Base-by-base conservation (phyloP, 768 basidiomycete species). In the Kwoniella sp. region DNA sequence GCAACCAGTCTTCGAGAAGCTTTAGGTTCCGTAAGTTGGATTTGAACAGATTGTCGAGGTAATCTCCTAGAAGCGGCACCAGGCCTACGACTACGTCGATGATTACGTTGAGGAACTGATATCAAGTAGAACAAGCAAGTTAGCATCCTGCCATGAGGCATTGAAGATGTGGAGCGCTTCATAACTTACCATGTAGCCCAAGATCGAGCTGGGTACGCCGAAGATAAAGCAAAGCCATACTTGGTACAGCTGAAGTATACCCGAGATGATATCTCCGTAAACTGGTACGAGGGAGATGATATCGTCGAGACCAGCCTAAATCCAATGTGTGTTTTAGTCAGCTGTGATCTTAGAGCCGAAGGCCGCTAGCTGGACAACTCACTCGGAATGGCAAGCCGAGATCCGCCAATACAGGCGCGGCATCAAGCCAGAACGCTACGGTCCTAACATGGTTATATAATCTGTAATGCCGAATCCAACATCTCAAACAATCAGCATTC, bases 21-120 rank as follows among this genome's bases (percentile, higher is more conserved):
- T 62, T 61, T 24, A 74, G 61, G 64, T 79, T 80, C 1, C 76
- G 68, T 2, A 80, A 64, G 49, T 80, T 80, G 19, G 78, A 73
- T 58, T 80, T 80, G 71, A 77, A 80, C 5, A 77, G 71, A 60
- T 78, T 78, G 64, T 80, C 79, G 36, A 80, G 60, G 65, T 76
- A 71, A 53, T 80, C 79, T 6, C 79, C 79, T 25, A 80, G 58
- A 30, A 80, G 50, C 1, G 79, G 79, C 2, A 80, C 68, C n/a
- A 80, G 52, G 19, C 77, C 79, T 0, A 77, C 74, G 21, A 80
- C 52, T 19, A 73, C 68, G 57, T 79, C 77, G 24, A 72, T 40
- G n/a, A 78, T 9, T 25, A 80, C 72, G 49, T 76, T 74, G 52
- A 77, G 64, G 26, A 77, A 12, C 75, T 77, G 53, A 2, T 4